phyloP scores from a whole-genome alignment of 108 stramenopile species.

The Nitzschia sp. region DNA sequence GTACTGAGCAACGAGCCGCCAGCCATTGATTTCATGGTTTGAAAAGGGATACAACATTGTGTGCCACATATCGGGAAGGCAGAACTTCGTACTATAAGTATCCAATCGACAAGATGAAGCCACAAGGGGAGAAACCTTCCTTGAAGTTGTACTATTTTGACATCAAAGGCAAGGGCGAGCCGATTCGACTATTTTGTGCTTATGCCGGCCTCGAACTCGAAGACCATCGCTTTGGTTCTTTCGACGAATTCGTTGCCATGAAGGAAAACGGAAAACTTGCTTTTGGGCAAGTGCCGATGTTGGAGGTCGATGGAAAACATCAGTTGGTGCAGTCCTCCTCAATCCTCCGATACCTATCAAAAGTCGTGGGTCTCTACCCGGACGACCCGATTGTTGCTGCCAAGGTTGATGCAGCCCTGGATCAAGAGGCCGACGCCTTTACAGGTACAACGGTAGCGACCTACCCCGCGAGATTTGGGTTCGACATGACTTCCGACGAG shows the following conservation, averaged over 20 bases:
- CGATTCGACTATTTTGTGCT: slow-evolving; percentile 38
- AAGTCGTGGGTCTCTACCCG: slow-evolving; percentile 26
- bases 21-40: no score
- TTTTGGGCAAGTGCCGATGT: slow-evolving; percentile 43
- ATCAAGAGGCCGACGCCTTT: slow-evolving; percentile 35
- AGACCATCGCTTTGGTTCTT: slow-evolving; percentile 29
- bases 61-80: no score
- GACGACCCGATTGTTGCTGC: slow-evolving; percentile 27
- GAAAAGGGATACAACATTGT: no score
- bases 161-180: slow-evolving; percentile 40
- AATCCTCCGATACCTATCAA: slow-evolving; percentile 40
- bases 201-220: slow-evolving; percentile 37
- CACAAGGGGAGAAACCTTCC: slow-evolving; percentile 13
- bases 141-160: slow-evolving; percentile 45
- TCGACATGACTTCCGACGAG: slow-evolving; percentile 19
- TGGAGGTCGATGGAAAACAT: slow-evolving; percentile 44
- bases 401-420: slow-evolving; percentile 30
- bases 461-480: slow-evolving; percentile 22
- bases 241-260: slow-evolving; percentile 27
- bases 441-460: slow-evolving; percentile 19
- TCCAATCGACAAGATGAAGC: no score
- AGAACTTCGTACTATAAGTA: no score
- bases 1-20: no score
- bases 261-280: slow-evolving; percentile 28
- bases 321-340: slow-evolving; percentile 27